Base-by-base conservation (phyloP, 2,329 filamentous ascomycete species). In the Colletotrichum sublineola region DNA sequence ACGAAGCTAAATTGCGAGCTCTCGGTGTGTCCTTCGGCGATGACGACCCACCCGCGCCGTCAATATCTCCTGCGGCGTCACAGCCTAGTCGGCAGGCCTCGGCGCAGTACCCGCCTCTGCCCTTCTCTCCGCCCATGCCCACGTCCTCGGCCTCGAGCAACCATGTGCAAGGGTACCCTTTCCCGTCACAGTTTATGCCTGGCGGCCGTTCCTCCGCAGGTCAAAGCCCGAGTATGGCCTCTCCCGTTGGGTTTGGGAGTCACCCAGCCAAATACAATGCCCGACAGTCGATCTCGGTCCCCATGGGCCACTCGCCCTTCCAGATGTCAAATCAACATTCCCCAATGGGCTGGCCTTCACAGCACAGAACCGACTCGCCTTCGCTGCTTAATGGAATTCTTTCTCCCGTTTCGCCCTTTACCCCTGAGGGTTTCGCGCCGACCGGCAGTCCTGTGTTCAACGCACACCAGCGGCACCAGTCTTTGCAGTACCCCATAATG, bases 1-100 rank as follows among this genome's bases (percentile, higher is more conserved):
- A 94, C 76, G 96, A 99, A 83, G 94, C 96, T 73, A 99, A 98
- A 83, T 86, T 99, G 64, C 91, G 95, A 73, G 95, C 96, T 63
- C 87, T 99, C 67, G 96, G 96, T 75, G 96, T 98, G 15, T 95
- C 91, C 24, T 87, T 94, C 73, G 93, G 91, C 46, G 91, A 92
- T 61, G 92, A 94, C 7, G 94, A 96, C 63, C 89, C 91, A 14
- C 83, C 88, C 73, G 84, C 88, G 5, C 83, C 86, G 53, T 90
- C 90, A 4, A 87, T 92, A 75, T 96, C 94, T 18, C 91, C 92
- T 12, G 89, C 85, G n/a, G 85, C 85, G 4, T 87, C 88, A 12
- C 85, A 87, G 63, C 84, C 92, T 75, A 92, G 90, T 77, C 86
- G 92, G 70, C 92, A 93, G 77, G 86, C 90, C 31, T 95, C 94